These are phyloP conservation scores for Bruguiera sexangula DNA, from an alignment of 345 rosid genomes.

Conservation along the genomic window DNA sequence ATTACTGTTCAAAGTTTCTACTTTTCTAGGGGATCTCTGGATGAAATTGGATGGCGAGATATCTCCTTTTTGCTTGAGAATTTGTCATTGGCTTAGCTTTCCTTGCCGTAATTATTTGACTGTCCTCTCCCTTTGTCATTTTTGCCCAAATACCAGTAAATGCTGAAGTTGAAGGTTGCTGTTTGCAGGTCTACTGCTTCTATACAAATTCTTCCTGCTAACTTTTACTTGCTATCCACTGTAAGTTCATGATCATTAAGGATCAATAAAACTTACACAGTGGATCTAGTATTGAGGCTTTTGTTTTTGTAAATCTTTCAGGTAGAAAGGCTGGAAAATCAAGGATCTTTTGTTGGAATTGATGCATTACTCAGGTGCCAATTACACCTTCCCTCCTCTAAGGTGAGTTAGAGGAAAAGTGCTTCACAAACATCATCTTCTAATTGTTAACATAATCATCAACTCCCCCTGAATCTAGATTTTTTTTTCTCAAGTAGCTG, in stretches of 20 bases:
- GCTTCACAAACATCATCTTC: too few species aligned
- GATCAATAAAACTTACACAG: constrained; percentile 13
- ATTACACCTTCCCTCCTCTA: constrained; percentile 68
- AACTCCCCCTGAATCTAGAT: too few species aligned
- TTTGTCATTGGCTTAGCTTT: constrained; percentile 60
- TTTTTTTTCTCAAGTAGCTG: too few species aligned
- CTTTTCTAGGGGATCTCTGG: constrained; percentile 70
- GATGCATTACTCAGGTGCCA: constrained; percentile 89
- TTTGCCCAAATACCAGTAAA: constrained; percentile 6
- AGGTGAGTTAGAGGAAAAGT: constrained; percentile 38
- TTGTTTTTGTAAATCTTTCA: constrained; percentile 23
- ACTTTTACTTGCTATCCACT: constrained; percentile 64
- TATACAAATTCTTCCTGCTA: constrained; percentile 69
- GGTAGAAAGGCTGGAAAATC: constrained; percentile 72
- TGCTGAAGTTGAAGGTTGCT: constrained; percentile 25
- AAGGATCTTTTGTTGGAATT: constrained; percentile 77
- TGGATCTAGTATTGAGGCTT: constrained; percentile 10
- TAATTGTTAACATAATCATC: too few species aligned
- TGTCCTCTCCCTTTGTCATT: constrained; percentile 14
- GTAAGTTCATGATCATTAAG: constrained; percentile 42
- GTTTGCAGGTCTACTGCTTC: constrained; percentile 47
- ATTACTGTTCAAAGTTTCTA: constrained; percentile 14
- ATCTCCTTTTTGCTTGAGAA: constrained; percentile 80
- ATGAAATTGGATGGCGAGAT: constrained; percentile 84
- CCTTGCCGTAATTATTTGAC: constrained; percentile 43